Conservation (phyloP, 164 flowering plant genomes). For the Cinnamomum chago region DNA sequence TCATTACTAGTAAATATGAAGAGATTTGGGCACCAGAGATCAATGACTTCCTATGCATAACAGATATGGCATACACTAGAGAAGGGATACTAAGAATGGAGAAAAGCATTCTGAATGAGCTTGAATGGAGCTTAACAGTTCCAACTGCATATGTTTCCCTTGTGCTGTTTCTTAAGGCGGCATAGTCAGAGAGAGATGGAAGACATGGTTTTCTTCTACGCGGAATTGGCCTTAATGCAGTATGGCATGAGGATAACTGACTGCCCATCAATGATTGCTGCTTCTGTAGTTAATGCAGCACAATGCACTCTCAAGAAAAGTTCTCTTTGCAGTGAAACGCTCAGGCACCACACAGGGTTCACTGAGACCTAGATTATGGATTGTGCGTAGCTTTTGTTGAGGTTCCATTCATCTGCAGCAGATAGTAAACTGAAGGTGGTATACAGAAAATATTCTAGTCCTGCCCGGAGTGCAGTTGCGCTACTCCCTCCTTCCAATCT, state of each 20-base stretch:
- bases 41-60: conserved; percentile 62
- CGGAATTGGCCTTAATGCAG: conserved; percentile 73
- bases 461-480: conserved; percentile 52
- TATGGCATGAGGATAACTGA: conserved; percentile 43
- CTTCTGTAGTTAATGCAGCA: conserved; percentile 88
- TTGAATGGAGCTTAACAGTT: conserved; percentile 82
- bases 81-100: conserved; percentile 73
- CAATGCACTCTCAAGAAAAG: conserved; percentile 48
- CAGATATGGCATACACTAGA: conserved; percentile 62
- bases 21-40: too few species aligned
- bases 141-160: conserved; percentile 88
- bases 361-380: conserved; percentile 66
- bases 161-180: conserved; percentile 73
- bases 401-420: conserved; percentile 41
- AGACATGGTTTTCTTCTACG: conserved; percentile 58
- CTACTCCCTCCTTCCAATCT: conserved; percentile 47
- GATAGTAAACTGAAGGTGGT: conserved; percentile 49
- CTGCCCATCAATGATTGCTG: conserved; percentile 81
- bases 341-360: conserved; percentile 69
- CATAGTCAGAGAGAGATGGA: conserved; percentile 42
- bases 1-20: too few species aligned
- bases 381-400: conserved; percentile 60
- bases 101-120: conserved; percentile 64
- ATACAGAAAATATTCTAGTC: conserved; percentile 51
- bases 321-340: conserved; percentile 75